Conservation (phyloP, 1,284 basidiomycete genomes). For the Tranzscheliella williamsii region DNA sequence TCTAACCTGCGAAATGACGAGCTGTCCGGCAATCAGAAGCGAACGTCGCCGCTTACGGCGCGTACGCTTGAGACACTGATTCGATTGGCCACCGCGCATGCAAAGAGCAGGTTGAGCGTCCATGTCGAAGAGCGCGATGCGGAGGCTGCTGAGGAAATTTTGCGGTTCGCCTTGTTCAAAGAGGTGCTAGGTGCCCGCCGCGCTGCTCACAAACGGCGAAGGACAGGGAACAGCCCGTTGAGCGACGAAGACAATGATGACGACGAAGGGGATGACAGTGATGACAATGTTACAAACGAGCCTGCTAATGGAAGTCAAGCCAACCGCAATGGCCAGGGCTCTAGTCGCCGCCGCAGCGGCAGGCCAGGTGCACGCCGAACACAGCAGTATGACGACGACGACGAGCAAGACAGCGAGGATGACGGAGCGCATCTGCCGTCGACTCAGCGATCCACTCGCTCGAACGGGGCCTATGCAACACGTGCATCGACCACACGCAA, state of each 20-base stretch:
- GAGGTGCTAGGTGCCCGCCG: constrained; percentile 79
- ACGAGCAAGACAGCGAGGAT: constrained; percentile 19
- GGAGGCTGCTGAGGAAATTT: constrained; percentile 86
- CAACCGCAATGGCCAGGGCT: constrained; percentile 52
- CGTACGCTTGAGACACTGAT: constrained; percentile 99
- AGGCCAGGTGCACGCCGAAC: constrained; percentile 17
- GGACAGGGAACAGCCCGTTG: constrained; percentile 42
- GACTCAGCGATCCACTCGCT: constrained; percentile 21
- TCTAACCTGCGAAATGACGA: constrained; percentile 89
- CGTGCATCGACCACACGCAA: constrained; percentile 26
- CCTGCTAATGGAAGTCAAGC: constrained; percentile 67
- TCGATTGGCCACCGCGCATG: constrained; percentile 95
- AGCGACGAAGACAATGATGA: constrained; percentile 33
- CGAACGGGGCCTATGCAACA: constrained; percentile 47
- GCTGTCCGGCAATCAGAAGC: constrained; percentile 84
- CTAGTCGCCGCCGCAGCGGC: constrained; percentile 18
- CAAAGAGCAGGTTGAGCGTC: constrained; percentile 85
- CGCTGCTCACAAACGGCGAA: constrained; percentile 64
- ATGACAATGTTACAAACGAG: constrained; percentile 33
- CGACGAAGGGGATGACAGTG: constrained; percentile 36
- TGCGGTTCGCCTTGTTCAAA: constrained; percentile 96
- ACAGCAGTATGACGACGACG: constrained; percentile 11
- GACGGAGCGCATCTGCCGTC: constrained; percentile 21
- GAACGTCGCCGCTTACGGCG: constrained; percentile 96
- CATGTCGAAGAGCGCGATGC: constrained; percentile 87